These are phyloP conservation scores for Solanum peruvianum DNA, from an alignment of 257 asterid species.

Conservation along the genomic window DNA sequence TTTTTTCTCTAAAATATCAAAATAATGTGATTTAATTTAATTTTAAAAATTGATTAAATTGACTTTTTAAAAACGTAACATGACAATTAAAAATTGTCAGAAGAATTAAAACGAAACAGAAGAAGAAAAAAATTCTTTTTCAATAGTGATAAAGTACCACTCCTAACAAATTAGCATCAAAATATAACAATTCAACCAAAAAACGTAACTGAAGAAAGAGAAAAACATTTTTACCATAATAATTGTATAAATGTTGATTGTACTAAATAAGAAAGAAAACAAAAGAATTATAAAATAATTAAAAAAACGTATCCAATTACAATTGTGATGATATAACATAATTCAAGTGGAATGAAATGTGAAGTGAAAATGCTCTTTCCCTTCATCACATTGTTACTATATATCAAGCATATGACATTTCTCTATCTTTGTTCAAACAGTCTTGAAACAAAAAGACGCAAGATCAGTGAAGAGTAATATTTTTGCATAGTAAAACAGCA, in stretches of 20 bases:
- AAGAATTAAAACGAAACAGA: too few species aligned
- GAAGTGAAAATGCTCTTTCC: neutral
- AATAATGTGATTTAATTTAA: too few species aligned
- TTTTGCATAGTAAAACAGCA: neutral
- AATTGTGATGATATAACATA: neutral
- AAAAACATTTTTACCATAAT: neutral
- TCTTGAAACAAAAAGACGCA: neutral
- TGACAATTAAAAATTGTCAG: too few species aligned
- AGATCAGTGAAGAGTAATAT: neutral
- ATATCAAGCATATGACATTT: neutral
- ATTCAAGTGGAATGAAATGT: neutral
- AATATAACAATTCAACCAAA: neutral
- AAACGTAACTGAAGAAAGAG: neutral
- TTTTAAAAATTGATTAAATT: too few species aligned
- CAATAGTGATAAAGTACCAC: neutral
- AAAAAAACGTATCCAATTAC: neutral
- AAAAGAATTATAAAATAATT: too few species aligned
- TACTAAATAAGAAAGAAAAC: neutral
- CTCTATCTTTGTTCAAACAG: neutral
- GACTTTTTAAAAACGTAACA: too few species aligned
- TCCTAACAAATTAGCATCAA: neutral
- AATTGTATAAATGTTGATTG: neutral
- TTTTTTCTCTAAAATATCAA: too few species aligned
- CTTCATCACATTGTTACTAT: neutral
- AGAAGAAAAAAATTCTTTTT: too few species aligned